Conservation (phyloP, 768 basidiomycete genomes). For the Termitomyces sp. region DNA sequence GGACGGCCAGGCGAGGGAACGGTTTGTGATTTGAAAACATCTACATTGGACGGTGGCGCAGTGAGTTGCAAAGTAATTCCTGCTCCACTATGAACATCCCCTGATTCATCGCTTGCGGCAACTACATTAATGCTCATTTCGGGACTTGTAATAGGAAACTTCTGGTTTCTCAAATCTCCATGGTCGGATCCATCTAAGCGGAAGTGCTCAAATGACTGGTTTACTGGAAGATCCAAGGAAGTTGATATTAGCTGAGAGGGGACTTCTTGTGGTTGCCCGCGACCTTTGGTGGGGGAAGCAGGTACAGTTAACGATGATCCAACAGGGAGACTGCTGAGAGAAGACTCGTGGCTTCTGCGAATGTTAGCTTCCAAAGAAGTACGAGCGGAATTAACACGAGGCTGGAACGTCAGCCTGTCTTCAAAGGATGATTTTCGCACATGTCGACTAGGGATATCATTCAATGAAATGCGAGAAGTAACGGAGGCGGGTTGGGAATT, state of each 20-base stretch:
- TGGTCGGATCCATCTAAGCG: conserved; percentile 6
- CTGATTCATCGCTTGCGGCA: conserved; percentile 5
- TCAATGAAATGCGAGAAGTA: conserved; percentile 27
- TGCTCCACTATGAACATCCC: not conserved
- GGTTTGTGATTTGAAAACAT: not conserved
- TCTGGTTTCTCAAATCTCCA: not conserved
- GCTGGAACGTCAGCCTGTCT: conserved; percentile 54
- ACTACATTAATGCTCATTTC: conserved; percentile 7
- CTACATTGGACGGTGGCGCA: conserved; percentile 5
- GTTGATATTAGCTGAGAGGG: not conserved
- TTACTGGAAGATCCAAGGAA: not conserved
- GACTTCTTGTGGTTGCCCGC: not conserved
- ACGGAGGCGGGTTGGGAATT: conserved; percentile 17
- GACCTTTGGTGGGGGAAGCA: conserved; percentile 2
- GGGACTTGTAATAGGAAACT: not conserved
- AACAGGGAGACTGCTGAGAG: conserved; percentile 33
- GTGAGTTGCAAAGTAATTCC: conserved; percentile 9
- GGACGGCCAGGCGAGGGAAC: conserved; percentile 14
- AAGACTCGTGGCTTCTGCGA: conserved; percentile 38
- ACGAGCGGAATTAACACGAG: conserved; percentile 39
- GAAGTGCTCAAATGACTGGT: not conserved
- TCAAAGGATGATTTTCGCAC: conserved; percentile 36
- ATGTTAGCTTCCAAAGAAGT: conserved; percentile 41
- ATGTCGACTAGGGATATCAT: conserved; percentile 31
- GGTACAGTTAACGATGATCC: conserved; percentile 24